Evolutionary conservation across 768 basidiomycete species (phyloP), one percentile per base, ranked within the genome.

Genomic region (Clavulina sp.): DNA sequence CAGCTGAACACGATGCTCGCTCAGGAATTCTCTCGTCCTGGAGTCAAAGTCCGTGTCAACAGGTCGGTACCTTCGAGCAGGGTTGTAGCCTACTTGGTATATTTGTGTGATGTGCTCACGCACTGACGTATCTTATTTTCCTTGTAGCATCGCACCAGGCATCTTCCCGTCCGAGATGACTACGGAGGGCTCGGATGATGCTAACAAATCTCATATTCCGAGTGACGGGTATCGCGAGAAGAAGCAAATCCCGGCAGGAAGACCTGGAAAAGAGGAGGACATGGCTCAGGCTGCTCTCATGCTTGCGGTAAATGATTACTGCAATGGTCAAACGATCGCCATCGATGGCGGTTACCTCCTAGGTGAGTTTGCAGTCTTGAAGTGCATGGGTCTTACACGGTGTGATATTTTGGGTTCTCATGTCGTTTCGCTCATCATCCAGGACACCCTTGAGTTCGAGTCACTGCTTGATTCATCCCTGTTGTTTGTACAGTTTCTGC

Each of bases 1-100:
- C 66, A 67, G 13, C 59, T 69, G 7, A 68, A 52, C 49, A 62
- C 51, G 18, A 57, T 66, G 40, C 62, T 70, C 18, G 67, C 68
- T 4, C 60, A 63, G 44, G 68, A 69, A 53, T 57, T 69, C 41
- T 57, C 59, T 21, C 58, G 61, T 21, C 44, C 57, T 4, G 61
- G 58, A 0, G 59, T 66, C n/a, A 59, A 60, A 18, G 59, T 69
- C 23, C 59, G 68, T 30, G 68, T 69, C 28, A 69, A 67, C 55
- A 13, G n/a, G n/a, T n/a, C n/a, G n/a, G n/a, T n/a, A n/a, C n/a
- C n/a, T n/a, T n/a, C n/a, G n/a, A n/a, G n/a, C n/a, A n/a, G n/a
- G n/a, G n/a, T n/a, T n/a, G n/a, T n/a, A n/a, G n/a, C n/a, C n/a
- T n/a, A n/a, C n/a, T n/a, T n/a, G n/a, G n/a, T n/a, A n/a, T n/a